Evolutionary conservation across 257 asterid genomes (phyloP), one percentile per base, ranked within the genome.

Genomic region (Solanum boliviense): DNA sequence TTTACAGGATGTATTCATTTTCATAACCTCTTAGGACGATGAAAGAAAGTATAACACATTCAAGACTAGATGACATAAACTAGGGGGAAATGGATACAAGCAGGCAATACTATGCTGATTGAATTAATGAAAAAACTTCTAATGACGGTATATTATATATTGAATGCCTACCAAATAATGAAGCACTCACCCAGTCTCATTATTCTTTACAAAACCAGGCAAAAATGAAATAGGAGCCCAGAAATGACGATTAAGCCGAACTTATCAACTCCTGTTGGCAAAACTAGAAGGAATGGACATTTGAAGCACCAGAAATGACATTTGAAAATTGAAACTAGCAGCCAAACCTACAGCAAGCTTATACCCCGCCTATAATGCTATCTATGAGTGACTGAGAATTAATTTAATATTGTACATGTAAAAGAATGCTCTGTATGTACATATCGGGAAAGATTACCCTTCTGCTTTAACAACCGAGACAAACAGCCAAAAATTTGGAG

Each of bases 351-450:
- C 13, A 41, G 12, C 25, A 70, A 70, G 46, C 46, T 81, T 68
- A 34, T 83, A 32, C 74, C 11, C 34, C 72, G 36, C 76, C 58
- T 87, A 74, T 36, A 32, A 36, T 27, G 76, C 60, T 56, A 25
- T 87, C 83, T 13, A 35, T 31, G 73, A 46, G 58, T 11, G 36
- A 46, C 32, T 75, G 60, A 31, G 41, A 52, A 83, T 71, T 34
- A 88, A 67, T 60, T 78, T 31, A 73, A 29, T 70, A 83, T 83
- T 70, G 87, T 71, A 83, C 84, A 71, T 5, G 20, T 48, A 35
- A 86, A 88, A 83, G 87, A 48, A 88, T 68, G 65, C 87, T 67
- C 72, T 46, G 84, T 62, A 87, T 87, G 62, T 87, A 87, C 87
- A 67, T 34, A 41, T 18, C 41, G 67, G 71, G 4, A 87, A 52